Evolutionary conservation across 305 asterid species (phyloP), one percentile per base, ranked within the genome.

Genomic region (Solanum hybrid): DNA sequence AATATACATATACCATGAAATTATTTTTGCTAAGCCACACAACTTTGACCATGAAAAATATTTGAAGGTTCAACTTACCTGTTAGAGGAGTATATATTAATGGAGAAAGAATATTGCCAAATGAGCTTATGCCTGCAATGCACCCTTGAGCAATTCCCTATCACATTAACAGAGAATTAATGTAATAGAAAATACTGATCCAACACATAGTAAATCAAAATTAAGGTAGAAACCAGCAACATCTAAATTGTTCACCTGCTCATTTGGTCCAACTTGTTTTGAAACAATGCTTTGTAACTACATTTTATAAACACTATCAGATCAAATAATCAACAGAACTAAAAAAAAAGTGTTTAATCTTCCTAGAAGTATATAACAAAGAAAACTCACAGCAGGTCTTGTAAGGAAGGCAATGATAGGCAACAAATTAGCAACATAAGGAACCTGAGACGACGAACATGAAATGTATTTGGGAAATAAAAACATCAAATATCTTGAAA

Each of bases 281-380:
- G 92, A 91, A 67, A 90, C 89, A 86, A 91, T 88, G 91, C 92
- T 82, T 88, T 84, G 88, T 35, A 91, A n/a, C 93, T 91, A 75
- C 85, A 88, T 42, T 28, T 14, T 64, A 81, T 26, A 13, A 40
- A 81, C 24, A 73, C 18, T 3, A 28, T n/a, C 64, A 73, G 51
- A 78, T 57, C 39, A 76, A 20, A 9, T 84, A 2, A 37, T 69
- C 37, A 11, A 37, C 51, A 26, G 35, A 34, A 34, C 80, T n/a
- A 42, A 42, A 42, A 42, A 16, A 57, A 18, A 18, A 57, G 69
- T 57, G 69, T 57, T 22, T 22, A 22, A 8, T 36, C 40, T 24
- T 64, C 74, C 29, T n/a, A 8, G 4, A 69, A 69, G 12, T 69
- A 69, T 35, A 33, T 14, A 14, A 40, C 74, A 42, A 3, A 18